Evolutionary conservation across 192 early-diverging fungal species (phyloP), one percentile per base, ranked within the genome.

Genomic region (Coemansia sp.): DNA sequence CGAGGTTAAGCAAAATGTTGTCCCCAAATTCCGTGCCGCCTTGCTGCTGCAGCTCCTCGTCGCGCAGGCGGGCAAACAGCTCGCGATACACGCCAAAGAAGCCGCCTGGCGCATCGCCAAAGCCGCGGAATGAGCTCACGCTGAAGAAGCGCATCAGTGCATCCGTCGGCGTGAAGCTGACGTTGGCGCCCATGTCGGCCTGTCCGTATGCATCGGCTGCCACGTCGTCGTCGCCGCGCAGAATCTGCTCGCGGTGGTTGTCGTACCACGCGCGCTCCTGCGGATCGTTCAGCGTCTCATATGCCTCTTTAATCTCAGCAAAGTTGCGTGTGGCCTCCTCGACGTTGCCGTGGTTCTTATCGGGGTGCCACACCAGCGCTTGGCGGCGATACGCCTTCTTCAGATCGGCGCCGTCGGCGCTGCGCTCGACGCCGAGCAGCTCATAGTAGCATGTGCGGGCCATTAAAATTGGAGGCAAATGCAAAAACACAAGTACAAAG

Each of bases 181-280:
- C 56, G 40, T 80, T 83, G 31, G 77, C 64, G 38, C 73, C 71
- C 56, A 86, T 74, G 14, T 58, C 65, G 50, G 70, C 60, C 35
- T 80, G 67, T 8, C 63, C 67, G 57, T 84, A 62, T 31, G 82
- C 84, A 5, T 21, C 53, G 8, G 22, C 22, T 24, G 24, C 46
- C 60, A 71, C 60, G 12, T 48, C 40, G 42, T 78, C 83, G 67
- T 88, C 87, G 54, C 89, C 93, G 33, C 92, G 86, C 51, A 97
- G 78, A 66, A 98, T 98, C 40, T 89, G 87, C 62, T 95, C 93
- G 54, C 94, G 81, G 69, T 97, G 95, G 48, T 87, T 84, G 72
- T 98, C 95, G 69, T 93, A 92, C 95, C 95, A 98, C 11, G 90
- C 79, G n/a, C 94, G 89, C 77, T 98, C 95, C 43, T 96, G 88